These are phyloP conservation scores for Pseudonectria buxi DNA, from an alignment of 2,329 filamentous ascomycete species.

Conservation along the genomic window DNA sequence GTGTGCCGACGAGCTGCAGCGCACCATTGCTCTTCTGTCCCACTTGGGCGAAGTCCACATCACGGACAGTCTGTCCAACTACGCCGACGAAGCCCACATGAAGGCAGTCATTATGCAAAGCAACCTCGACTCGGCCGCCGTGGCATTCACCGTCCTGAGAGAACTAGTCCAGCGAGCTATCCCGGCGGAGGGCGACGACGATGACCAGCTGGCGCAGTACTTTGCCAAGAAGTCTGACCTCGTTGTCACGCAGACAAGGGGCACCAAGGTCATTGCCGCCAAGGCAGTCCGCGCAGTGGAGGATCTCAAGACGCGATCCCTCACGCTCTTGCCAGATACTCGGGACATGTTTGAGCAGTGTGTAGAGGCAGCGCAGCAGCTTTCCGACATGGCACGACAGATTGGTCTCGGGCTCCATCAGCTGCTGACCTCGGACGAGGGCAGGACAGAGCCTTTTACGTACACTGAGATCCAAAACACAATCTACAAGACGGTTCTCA, in stretches of 20 bases:
- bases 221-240: constrained; percentile 65
- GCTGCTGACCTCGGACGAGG: constrained; percentile 62
- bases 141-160: constrained; percentile 57
- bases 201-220: constrained; percentile 60
- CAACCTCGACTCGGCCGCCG: constrained; percentile 71
- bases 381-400: constrained; percentile 59
- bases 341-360: constrained; percentile 63
- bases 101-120: constrained; percentile 69
- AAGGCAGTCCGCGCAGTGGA: constrained; percentile 72
- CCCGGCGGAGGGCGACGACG: constrained; percentile 43
- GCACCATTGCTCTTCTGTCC: constrained; percentile 78
- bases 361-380: constrained; percentile 55
- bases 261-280: constrained; percentile 73
- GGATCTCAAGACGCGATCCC: constrained; percentile 67
- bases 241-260: constrained; percentile 68
- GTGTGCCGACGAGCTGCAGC: constrained; percentile 73
- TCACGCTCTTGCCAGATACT: constrained; percentile 65
- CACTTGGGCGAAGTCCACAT: constrained; percentile 81
- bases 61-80: constrained; percentile 59
- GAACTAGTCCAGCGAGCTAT: constrained; percentile 62
- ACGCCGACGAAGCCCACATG: constrained; percentile 76
- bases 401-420: constrained; percentile 61
- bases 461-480: constrained; percentile 58
- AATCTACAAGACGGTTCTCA: constrained; percentile 48
- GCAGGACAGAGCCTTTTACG: constrained; percentile 59